A percentile compares a stretch with the other conserved stretches of the same genome.
phyloP scores from a whole-genome alignment of 129 eudicot species.

The Centella asiatica region DNA sequence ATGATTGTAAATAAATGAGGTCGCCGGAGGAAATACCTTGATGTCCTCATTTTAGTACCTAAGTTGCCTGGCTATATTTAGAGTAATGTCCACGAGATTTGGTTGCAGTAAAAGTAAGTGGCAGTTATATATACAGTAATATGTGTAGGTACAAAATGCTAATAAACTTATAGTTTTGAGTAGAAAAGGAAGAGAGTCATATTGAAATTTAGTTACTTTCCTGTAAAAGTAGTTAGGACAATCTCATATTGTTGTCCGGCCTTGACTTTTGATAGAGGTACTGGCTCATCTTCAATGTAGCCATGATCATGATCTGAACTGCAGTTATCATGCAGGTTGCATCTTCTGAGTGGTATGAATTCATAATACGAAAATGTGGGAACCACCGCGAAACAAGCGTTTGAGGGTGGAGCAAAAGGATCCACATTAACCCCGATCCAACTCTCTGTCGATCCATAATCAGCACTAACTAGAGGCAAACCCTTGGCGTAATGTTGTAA shows the following conservation, averaged over 20 bases:
- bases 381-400: slow-evolving; percentile 60
- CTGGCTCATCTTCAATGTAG: slow-evolving; percentile 59
- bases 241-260: slow-evolving; percentile 78
- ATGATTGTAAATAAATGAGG: no score
- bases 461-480: slow-evolving; percentile 78
- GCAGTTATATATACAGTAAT: no score
- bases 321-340: slow-evolving; percentile 7
- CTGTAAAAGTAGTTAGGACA: slow-evolving; percentile 78
- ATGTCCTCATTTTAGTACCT: no score
- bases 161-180: background rate
- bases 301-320: slow-evolving; percentile 20
- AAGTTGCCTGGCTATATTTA: no score
- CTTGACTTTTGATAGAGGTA: slow-evolving; percentile 54
- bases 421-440: slow-evolving; percentile 86
- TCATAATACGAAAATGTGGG: slow-evolving; percentile 76
- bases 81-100: no score
- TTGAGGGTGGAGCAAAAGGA: slow-evolving; percentile 53
- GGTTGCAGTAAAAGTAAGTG: no score
- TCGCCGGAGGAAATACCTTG: no score
- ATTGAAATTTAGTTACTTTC: slow-evolving; percentile 17
- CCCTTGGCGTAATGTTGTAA: slow-evolving; percentile 66
- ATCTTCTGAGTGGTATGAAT: slow-evolving; percentile 64
- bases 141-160: no score
- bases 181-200: background rate
- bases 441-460: slow-evolving; percentile 86